Evolutionary conservation across 2,329 filamentous ascomycete species (phyloP), one percentile per base, ranked within the genome.

Genomic region (Pezicula radicicola): DNA sequence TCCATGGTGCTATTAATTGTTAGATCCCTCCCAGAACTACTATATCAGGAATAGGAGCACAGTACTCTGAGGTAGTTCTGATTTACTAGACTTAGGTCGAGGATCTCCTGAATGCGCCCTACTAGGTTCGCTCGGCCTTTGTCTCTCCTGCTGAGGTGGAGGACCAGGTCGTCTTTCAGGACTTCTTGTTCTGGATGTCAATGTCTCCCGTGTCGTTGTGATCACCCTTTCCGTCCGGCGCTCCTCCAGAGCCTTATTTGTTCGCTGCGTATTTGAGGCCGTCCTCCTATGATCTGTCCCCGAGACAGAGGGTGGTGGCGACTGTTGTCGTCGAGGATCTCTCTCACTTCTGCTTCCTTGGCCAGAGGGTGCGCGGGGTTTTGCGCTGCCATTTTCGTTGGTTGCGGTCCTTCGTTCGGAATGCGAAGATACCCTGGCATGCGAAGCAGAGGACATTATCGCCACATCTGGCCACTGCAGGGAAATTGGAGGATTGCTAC

Each of bases 161-260:
- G 63, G 52, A 3, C 49, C 51, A 47, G 60, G 45, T 48, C 62
- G 58, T 59, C 75, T 74, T 42, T 72, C 71, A 13, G 85, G 79
- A 60, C 85, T 89, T 63, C 75, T 78, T 7, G 77, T 76, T 52
- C 83, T 77, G 52, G 78, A 74, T 35, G 82, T 76, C 50, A 85
- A 66, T 50, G 81, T 83, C 63, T 91, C 87, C 52, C 81, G 74
- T 19, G 82, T 84, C 43, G 83, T 82, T 54, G 85, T 76, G 50
- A 81, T 64, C 62, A 76, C 65, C 63, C 73, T 75, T 68, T 86
- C 83, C 7, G 78, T 83, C 63, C 79, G 74, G 56, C 81, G 71
- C 51, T 69, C 66, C 28, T 68, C 74, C 30, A 73, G 67, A 40
- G 67, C 68, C 58, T 75, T 74, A 64, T 73, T 79, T 16, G 69